Evolutionary conservation across 805 yeast species (phyloP).

Genomic region (Yarrowia phangngaensis): DNA sequence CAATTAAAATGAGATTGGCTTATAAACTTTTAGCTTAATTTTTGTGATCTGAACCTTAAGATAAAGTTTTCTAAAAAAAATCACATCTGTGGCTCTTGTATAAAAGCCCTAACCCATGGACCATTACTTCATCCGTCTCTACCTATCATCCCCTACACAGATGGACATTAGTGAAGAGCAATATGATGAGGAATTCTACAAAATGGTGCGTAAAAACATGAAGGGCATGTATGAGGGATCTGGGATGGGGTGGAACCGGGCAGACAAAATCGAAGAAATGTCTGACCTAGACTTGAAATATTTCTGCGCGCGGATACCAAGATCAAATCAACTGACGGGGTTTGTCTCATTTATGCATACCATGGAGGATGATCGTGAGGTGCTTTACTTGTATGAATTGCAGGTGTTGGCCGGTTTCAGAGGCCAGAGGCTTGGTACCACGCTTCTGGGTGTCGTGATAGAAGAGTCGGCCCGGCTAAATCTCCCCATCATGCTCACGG

Average conservation of each 20-base stretch:
- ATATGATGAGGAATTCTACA: constrained; percentile 29
- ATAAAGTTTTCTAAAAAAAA: too few species aligned
- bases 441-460: constrained; percentile 29
- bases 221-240: constrained; percentile 32
- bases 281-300: constrained; percentile 29
- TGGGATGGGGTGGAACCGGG: constrained; percentile 34
- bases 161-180: background rate
- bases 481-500: constrained; percentile 31
- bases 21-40: too few species aligned
- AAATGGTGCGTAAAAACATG: constrained; percentile 31
- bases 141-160: too few species aligned
- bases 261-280: constrained; percentile 34
- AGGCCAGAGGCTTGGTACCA: constrained; percentile 33
- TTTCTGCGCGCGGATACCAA: constrained; percentile 11
- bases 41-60: too few species aligned
- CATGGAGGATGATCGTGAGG: constrained; percentile 27
- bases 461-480: background rate
- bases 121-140: too few species aligned
- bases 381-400: constrained; percentile 36
- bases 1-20: too few species aligned
- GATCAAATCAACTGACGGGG: background rate
- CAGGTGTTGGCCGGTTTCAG: constrained; percentile 31
- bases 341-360: constrained; percentile 32
- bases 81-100: too few species aligned
- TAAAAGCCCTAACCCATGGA: too few species aligned